phyloP scores from a whole-genome alignment of 2,329 filamentous ascomycete species.

The Paecilomyces fulvus region DNA sequence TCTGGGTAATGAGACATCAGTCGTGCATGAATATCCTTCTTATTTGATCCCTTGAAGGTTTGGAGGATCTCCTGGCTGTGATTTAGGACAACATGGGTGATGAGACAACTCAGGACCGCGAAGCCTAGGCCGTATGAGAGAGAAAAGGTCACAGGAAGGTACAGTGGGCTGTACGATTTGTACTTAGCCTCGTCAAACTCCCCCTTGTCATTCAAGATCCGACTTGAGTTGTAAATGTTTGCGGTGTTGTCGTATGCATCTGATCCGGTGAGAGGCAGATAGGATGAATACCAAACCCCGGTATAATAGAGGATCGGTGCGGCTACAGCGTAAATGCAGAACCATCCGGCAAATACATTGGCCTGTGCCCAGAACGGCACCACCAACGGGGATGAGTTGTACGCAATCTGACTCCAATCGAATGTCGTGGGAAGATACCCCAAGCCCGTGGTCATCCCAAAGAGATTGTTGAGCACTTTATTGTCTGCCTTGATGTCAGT shows the following conservation, averaged over 20 bases:
- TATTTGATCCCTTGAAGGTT: conserved; percentile 8
- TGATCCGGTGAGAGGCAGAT: conserved; percentile 20
- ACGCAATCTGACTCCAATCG: conserved; percentile 39
- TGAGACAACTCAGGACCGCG: conserved; percentile 49
- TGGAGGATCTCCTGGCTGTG: conserved; percentile 14
- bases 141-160: conserved; percentile 48
- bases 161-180: conserved; percentile 53
- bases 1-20: conserved; percentile 27
- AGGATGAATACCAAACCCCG: conserved; percentile 20
- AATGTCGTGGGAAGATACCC: conserved; percentile 45
- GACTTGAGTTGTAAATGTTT: conserved; percentile 47
- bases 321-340: conserved; percentile 27
- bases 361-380: conserved; percentile 29
- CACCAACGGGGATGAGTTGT: conserved; percentile 16
- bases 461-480: conserved; percentile 34
- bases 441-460: conserved; percentile 25
- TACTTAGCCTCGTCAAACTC: conserved; percentile 50
- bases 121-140: conserved; percentile 50
- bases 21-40: conserved; percentile 32
- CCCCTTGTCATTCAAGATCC: conserved; percentile 46
- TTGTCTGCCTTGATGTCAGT: conserved; percentile 28
- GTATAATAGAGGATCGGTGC: conserved; percentile 25
- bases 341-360: conserved; percentile 32
- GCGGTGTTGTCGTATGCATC: conserved; percentile 37
- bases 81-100: conserved; percentile 13